These are phyloP conservation scores for Ilex paraguariensis DNA, from an alignment of 305 asterid species.

Conservation along the genomic window DNA sequence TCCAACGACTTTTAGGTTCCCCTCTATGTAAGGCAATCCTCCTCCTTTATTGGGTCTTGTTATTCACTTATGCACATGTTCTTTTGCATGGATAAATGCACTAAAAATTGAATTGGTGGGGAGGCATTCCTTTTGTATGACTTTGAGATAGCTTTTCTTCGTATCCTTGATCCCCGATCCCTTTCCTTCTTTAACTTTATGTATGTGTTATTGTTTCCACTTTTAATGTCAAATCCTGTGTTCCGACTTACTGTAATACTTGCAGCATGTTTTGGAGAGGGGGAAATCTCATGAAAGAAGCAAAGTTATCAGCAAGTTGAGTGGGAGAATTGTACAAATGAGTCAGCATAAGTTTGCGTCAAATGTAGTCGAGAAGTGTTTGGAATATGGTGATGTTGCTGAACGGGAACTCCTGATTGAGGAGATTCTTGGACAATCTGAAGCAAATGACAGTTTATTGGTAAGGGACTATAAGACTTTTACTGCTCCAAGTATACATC, in stretches of 20 bases:
- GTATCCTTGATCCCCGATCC: no score
- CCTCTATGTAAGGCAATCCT: no score
- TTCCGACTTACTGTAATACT: neutral
- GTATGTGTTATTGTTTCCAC: no score
- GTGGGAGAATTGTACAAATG: constrained; percentile 57
- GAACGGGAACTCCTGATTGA: constrained; percentile 57
- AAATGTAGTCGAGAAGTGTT: constrained; percentile 77
- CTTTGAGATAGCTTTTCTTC: no score
- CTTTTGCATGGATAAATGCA: no score
- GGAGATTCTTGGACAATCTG: constrained; percentile 63
- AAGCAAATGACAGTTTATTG: constrained; percentile 56
- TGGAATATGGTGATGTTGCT: constrained; percentile 49
- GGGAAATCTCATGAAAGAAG: constrained; percentile 60
- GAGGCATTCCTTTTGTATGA: neutral
- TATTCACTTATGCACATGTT: no score
- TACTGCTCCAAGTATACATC: no score
- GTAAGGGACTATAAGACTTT: constrained; percentile 24
- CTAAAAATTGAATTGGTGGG: no score
- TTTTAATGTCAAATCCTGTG: no score
- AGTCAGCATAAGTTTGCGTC: constrained; percentile 89
- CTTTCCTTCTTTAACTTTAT: no score
- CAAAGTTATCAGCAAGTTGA: constrained; percentile 49
- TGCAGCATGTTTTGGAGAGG: constrained; percentile 78
- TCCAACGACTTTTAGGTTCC: no score
- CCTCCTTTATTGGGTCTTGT: no score